Evolutionary conservation across 352 stramenopile species (phyloP), one percentile per base, ranked within the genome.

Genomic region (Globisporangium middletonii): DNA sequence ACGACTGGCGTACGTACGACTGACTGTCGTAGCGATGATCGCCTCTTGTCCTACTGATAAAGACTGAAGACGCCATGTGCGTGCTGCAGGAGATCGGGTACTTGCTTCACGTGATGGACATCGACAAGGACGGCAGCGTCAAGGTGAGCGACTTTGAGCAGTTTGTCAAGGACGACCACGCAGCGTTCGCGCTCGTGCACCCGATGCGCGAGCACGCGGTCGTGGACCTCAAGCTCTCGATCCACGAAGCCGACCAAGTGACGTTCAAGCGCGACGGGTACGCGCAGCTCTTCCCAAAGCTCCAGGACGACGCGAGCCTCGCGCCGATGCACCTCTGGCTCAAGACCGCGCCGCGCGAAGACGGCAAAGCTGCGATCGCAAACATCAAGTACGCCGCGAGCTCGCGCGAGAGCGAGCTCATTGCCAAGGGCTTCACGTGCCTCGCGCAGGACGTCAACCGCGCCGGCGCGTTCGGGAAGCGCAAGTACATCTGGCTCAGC

Each of bases 401-500:
- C 15, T 73, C 77, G 12, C 69, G 77, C 11, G 83, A 93, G 57
- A 87, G 75, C n/a, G 77, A 89, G 0, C 63, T 93, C 8, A 77
- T 91, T 13, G 73, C 77, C 1, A 87, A 83, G 53, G 80, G 83
- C 8, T 93, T 75, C 57, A 88, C 80, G 1, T 90, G 80, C 42
- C 59, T 93, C n/a, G 70, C 85, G 41, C 81, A 91, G 58, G 75
- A 91, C 58, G 68, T 91, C 18, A 85, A 85, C 51, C 65, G 75
- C 33, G 72, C 67, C 15, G 79, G 79, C 8, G 55, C 68, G 3
- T 91, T 91, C 48, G 77, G 77, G 5, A 87, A 87, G 53, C 79
- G 82, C 59, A 88, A 86, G 64, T 91, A 86, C 57, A 85, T 91
- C 41, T 91, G 81, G 81, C 65, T 81, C 2, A 88, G 72, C 46